Evolutionary conservation across 495 filamentous ascomycete species (phyloP).

Genomic region (Trypethelium eluteriae): DNA sequence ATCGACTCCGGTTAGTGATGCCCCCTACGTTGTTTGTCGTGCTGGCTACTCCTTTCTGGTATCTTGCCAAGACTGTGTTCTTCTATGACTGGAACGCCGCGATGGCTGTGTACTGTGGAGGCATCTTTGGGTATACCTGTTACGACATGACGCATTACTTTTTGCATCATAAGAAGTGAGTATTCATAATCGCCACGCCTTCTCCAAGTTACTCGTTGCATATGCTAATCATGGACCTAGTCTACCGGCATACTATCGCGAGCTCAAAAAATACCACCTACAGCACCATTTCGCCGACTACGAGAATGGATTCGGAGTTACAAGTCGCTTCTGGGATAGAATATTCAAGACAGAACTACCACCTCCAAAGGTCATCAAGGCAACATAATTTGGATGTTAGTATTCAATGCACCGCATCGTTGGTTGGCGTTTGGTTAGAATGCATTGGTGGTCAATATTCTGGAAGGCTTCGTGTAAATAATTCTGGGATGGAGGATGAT

Average conservation of each 20-base stretch:
- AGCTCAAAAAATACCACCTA: conserved; percentile 93
- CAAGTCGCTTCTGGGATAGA: conserved; percentile 93
- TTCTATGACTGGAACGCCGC: conserved; percentile 79
- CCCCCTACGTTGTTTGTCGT: conserved; percentile 80
- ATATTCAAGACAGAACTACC: conserved; percentile 82
- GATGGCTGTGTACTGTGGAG: conserved; percentile 72
- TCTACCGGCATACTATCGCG: conserved; percentile 76
- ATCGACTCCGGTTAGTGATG: conserved; percentile 94
- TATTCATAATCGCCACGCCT: conserved; percentile 18
- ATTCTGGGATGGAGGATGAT: neutral
- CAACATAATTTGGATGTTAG: conserved; percentile 16
- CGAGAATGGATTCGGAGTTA: conserved; percentile 96
- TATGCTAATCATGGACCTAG: conserved; percentile 31
- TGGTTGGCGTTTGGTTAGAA: neutral
- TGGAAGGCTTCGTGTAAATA: conserved; percentile 1
- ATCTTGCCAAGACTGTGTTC: conserved; percentile 77
- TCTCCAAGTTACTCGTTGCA: conserved; percentile 13
- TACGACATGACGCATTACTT: conserved; percentile 99
- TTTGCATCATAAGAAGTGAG: conserved; percentile 90
- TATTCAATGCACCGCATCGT: neutral
- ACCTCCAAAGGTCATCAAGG: conserved; percentile 39
- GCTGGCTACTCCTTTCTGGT: conserved; percentile 87
- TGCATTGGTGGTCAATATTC: neutral
- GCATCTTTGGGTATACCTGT: conserved; percentile 88
- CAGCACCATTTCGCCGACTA: conserved; percentile 95